Evolutionary conservation across 495 filamentous ascomycete genomes (phyloP).

Genomic region (Aspergillus bertholletiae): DNA sequence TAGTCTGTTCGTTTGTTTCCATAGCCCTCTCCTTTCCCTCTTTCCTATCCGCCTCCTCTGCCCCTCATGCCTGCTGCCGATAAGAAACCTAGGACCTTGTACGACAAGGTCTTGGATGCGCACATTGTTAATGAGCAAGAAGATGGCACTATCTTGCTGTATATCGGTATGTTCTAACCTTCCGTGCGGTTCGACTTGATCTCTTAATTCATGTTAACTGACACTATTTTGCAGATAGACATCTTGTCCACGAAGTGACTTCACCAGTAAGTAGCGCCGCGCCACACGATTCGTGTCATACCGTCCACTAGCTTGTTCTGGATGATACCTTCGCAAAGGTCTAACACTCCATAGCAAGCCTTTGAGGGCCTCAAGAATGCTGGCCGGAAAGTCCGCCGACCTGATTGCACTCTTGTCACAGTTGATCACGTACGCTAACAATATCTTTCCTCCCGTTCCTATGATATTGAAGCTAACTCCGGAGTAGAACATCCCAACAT

Average conservation of each 20-base stretch:
- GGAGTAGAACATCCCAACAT: conserved; percentile 82
- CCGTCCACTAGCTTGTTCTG: not conserved
- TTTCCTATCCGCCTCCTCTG: conserved; percentile 4
- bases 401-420: conserved; percentile 94
- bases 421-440: conserved; percentile 81
- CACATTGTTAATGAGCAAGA: conserved; percentile 93
- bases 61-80: conserved; percentile 77
- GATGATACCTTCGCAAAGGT: not conserved
- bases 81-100: conserved; percentile 78
- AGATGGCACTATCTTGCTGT: conserved; percentile 87
- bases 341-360: conserved; percentile 63
- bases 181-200: not conserved
- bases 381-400: conserved; percentile 78
- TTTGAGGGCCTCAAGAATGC: conserved; percentile 94
- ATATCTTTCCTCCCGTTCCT: not conserved
- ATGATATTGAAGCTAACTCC: conserved; percentile 7
- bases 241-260: conserved; percentile 97
- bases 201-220: not conserved
- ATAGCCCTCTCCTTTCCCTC: not conserved
- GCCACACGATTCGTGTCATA: not conserved
- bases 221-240: conserved; percentile 59
- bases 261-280: conserved; percentile 53
- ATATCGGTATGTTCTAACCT: conserved; percentile 65
- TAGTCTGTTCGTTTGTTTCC: conserved; percentile 2
- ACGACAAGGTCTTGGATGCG: conserved; percentile 93